phyloP scores from a whole-genome alignment of 805 yeast species.

The Kazachstania martiniae region DNA sequence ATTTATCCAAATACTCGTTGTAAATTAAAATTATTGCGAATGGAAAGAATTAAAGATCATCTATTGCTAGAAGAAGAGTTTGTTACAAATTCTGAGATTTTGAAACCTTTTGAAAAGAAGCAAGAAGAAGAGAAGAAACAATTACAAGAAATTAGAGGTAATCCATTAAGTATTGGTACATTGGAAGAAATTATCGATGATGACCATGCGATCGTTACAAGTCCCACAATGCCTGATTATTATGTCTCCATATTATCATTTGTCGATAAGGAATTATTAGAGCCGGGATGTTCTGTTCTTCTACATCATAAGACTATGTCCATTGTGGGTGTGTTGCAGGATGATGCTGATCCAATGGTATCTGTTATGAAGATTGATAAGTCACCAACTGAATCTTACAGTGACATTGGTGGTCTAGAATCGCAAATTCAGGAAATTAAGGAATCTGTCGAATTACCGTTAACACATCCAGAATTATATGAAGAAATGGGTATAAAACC shows the following conservation, averaged over 20 bases:
- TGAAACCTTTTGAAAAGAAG: slow-evolving; percentile 93
- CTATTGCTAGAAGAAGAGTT: slow-evolving; percentile 89
- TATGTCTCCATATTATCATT: slow-evolving; percentile 92
- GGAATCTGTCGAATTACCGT: slow-evolving; percentile 91
- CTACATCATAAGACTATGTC: slow-evolving; percentile 93
- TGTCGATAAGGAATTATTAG: slow-evolving; percentile 90
- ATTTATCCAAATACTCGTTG: slow-evolving; percentile 92
- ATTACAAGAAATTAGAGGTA: slow-evolving; percentile 90
- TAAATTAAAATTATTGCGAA: slow-evolving; percentile 76
- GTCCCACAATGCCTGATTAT: slow-evolving; percentile 93
- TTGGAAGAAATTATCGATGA: slow-evolving; percentile 96
- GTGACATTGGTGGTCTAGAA: slow-evolving; percentile 96
- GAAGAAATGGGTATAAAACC: slow-evolving; percentile 99
- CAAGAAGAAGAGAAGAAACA: slow-evolving; percentile 94
- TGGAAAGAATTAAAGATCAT: slow-evolving; percentile 96
- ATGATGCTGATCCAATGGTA: slow-evolving; percentile 96
- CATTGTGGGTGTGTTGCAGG: slow-evolving; percentile 95
- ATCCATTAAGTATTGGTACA: slow-evolving; percentile 93
- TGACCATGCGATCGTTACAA: slow-evolving; percentile 96
- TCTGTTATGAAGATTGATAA: slow-evolving; percentile 96
- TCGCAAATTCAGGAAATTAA: slow-evolving; percentile 94
- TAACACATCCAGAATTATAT: slow-evolving; percentile 92
- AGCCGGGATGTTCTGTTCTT: slow-evolving; percentile 94
- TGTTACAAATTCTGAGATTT: slow-evolving; percentile 85
- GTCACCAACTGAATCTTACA: slow-evolving; percentile 92